Base-by-base conservation (phyloP, 371 early-diverging fungal genomes). In the Mortierella sp. region DNA sequence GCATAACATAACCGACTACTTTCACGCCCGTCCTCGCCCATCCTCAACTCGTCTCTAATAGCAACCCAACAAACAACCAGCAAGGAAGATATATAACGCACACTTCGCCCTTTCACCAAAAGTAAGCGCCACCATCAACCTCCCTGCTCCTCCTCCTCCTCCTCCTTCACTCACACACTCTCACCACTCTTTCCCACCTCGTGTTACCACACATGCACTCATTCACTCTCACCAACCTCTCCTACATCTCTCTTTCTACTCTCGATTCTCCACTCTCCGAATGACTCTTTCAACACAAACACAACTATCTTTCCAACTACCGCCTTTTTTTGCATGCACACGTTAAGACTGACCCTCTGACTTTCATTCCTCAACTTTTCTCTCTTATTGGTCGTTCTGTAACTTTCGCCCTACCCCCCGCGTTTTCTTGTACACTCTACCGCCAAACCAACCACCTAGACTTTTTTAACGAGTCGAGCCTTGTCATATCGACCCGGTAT, bases 51-150 rank as follows among this genome's bases (percentile, higher is more conserved):
- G 43, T 55, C 60, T 55, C 32, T 51, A 68, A 24, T n/a, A 29
- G 4, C 63, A 63, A 63, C 63, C 3, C 71, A 60, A 35, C 48
- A 8, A 38, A 74, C 14, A 72, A 75, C 54, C 54, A 49, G 54
- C 56, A 76, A 70, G 54, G 51, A 68, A 43, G 71, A 79, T 70
- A 8, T 10, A 44, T 43, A 51, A 63, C 38, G 58, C 68, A 78
- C 51, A 63, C 32, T 32, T 32, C 18, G 35, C 35, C 32, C 35
- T 63, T 63, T 63, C 18, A 35, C 63, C 16, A 63, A 63, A 14
- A 29, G 56, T 24, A 35, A 63, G 29, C 60, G 32, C 18, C 35
- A 35, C 60, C 35, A 18, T 51, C 51, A 16, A 51, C 4, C 21
- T 21, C 51, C 51, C 21, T 51, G 4, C 21, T 51, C 16, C 18